A percentile compares a stretch with the other conserved stretches of the same genome.
Conservation (phyloP, 1,284 basidiomycete genomes). For the Marasmius tenuissimus region DNA sequence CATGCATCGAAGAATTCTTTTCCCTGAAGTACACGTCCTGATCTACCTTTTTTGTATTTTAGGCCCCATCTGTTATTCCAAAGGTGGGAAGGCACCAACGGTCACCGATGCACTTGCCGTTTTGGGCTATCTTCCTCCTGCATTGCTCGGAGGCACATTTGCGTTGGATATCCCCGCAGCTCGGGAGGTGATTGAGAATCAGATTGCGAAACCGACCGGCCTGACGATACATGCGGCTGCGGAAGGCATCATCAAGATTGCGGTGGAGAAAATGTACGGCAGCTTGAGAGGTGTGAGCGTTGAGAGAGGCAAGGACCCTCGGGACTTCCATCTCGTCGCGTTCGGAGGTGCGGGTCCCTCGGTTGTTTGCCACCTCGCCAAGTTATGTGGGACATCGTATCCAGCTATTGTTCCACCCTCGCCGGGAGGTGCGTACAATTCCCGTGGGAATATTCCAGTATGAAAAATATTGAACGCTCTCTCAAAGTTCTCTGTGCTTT, state of each 20-base stretch:
- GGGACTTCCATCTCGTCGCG: constrained; percentile 26
- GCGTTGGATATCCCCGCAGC: constrained; percentile 23
- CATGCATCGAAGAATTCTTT: too few relatives aligned
- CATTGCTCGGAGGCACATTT: constrained; percentile 26
- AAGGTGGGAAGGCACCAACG: constrained; percentile 25
- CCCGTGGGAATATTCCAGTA: neutral
- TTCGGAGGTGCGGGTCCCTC: constrained; percentile 26
- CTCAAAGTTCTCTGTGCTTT: constrained; percentile 29
- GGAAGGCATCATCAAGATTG: constrained; percentile 27
- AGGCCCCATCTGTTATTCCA: constrained; percentile 28
- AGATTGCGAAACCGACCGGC: constrained; percentile 25
- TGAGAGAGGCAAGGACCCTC: constrained; percentile 30
- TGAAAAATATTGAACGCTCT: neutral
- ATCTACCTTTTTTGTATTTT: neutral
- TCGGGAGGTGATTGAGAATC: constrained; percentile 18
- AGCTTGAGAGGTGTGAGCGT: constrained; percentile 26
- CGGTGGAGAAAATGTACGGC: constrained; percentile 29
- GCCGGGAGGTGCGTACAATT: constrained; percentile 18
- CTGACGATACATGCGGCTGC: constrained; percentile 24
- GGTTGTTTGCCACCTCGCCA: constrained; percentile 18
- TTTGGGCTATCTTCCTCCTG: constrained; percentile 27
- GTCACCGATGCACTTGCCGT: constrained; percentile 30
- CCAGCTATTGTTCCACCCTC: constrained; percentile 30
- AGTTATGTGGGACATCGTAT: constrained; percentile 21
- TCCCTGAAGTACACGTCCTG: neutral